Evolutionary conservation across 2,329 filamentous ascomycete species (phyloP).

Genomic region (Intubia oerlemansii): DNA sequence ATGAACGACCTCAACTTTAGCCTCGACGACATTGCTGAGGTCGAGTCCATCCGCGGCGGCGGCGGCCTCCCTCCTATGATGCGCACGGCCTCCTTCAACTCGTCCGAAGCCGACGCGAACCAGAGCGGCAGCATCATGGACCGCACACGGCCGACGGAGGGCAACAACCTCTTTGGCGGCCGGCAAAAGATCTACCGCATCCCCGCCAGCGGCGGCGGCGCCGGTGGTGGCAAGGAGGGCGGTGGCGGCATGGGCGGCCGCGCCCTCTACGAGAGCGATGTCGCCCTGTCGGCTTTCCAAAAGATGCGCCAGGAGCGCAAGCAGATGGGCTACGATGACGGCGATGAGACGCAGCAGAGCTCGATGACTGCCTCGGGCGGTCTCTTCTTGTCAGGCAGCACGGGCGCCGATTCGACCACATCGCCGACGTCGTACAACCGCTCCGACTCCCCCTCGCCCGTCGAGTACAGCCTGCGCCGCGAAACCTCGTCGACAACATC

Average conservation of each 20-base stretch:
- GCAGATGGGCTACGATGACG: constrained; percentile 3
- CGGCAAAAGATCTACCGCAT: constrained; percentile 92
- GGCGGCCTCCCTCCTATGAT: constrained; percentile 30
- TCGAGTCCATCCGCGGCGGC: constrained; percentile 47
- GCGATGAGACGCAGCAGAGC: neutral
- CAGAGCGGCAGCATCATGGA: constrained; percentile 57
- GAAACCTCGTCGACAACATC: constrained; percentile 78
- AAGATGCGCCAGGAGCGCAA: constrained; percentile 43
- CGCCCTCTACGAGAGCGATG: constrained; percentile 69
- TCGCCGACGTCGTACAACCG: constrained; percentile 12
- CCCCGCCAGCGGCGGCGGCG: constrained; percentile 30
- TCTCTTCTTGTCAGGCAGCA: constrained; percentile 9
- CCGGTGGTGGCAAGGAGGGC: constrained; percentile 20
- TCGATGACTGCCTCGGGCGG: no score
- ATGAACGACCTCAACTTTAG: constrained; percentile 31
- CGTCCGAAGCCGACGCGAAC: constrained; percentile 45
- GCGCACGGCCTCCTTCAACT: constrained; percentile 42
- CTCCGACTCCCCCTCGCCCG: constrained; percentile 33
- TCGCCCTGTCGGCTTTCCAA: constrained; percentile 67
- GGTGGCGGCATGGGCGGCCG: constrained; percentile 40
- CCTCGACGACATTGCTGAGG: constrained; percentile 75
- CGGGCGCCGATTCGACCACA: constrained; percentile 16
- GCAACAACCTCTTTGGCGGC: constrained; percentile 85
- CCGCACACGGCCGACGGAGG: constrained; percentile 61
- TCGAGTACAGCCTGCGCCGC: constrained; percentile 50